phyloP scores from a whole-genome alignment of 1,139 yeast genomes.

The Waltiozyma sp. region DNA sequence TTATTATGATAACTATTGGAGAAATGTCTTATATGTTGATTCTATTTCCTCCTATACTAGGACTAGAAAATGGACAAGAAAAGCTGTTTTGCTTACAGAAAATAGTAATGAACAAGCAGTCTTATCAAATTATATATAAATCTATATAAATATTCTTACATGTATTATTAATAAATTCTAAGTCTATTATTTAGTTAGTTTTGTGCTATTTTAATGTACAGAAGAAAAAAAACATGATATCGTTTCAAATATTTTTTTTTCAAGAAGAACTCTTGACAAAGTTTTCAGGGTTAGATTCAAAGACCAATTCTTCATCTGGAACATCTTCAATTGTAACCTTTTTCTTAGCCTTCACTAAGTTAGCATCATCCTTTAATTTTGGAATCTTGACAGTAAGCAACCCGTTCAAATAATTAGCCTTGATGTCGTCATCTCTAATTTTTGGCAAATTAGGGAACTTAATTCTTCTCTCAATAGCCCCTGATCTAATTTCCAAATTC shows the following conservation, averaged over 20 bases:
- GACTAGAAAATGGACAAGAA: constrained; percentile 38
- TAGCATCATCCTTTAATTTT: constrained; percentile 22
- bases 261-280: too few species aligned
- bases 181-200: too few species aligned
- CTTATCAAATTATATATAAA: too few species aligned
- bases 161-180: not conserved
- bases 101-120: not conserved
- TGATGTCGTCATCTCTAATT: constrained; percentile 38
- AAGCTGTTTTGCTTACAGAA: constrained; percentile 35
- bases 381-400: constrained; percentile 40
- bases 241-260: too few species aligned
- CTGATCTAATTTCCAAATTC: constrained; percentile 36
- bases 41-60: constrained; percentile 42
- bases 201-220: too few species aligned
- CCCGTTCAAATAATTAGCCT: constrained; percentile 41
- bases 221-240: too few species aligned
- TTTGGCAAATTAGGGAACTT: constrained; percentile 41
- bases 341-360: constrained; percentile 24
- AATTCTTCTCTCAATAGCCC: constrained; percentile 42
- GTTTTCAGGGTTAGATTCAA: constrained; percentile 1
- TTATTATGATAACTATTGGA: constrained; percentile 44
- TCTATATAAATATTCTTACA: too few species aligned
- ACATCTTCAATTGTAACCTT: constrained; percentile 19
- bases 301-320: constrained; percentile 13
- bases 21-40: constrained; percentile 28